Evolutionary conservation across 768 basidiomycete species (phyloP).

Genomic region (Leccinum truebloodii): DNA sequence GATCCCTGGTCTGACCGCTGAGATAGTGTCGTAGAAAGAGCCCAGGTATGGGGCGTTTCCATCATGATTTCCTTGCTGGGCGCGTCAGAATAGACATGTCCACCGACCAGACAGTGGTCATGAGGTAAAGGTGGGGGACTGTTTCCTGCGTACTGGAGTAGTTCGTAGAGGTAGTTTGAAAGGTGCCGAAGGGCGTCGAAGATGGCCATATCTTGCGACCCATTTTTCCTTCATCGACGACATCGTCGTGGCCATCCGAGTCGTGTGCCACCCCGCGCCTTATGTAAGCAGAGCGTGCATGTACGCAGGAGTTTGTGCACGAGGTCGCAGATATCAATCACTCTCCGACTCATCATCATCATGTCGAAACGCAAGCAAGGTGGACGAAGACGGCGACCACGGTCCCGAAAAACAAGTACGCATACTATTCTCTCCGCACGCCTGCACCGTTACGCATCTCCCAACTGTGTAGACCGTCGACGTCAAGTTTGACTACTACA

Average conservation of each 20-base stretch:
- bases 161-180: conserved; percentile 92
- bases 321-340: neutral
- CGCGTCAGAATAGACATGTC: neutral
- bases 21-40: conserved; percentile 96
- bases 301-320: neutral
- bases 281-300: conserved; percentile 12
- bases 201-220: conserved; percentile 85
- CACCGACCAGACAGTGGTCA: too few species aligned
- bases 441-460: too few species aligned
- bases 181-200: conserved; percentile 96
- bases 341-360: conserved; percentile 32
- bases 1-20: conserved; percentile 94
- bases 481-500: conserved; percentile 83
- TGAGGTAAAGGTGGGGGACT: too few species aligned
- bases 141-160: too few species aligned
- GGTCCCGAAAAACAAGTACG: conserved; percentile 43
- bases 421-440: neutral
- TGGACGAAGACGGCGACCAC: conserved; percentile 30
- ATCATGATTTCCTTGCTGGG: too few species aligned
- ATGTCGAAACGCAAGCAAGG: conserved; percentile 52
- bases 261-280: too few species aligned
- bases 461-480: conserved; percentile 17
- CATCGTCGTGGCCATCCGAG: too few species aligned
- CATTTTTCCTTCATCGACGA: too few species aligned
- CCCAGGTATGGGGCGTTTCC: conserved; percentile 38